A percentile compares a stretch with the other conserved stretches of the same genome.
Evolutionary conservation across 495 filamentous ascomycete genomes (phyloP).

Genomic region (Clohesyomyces aquaticus): DNA sequence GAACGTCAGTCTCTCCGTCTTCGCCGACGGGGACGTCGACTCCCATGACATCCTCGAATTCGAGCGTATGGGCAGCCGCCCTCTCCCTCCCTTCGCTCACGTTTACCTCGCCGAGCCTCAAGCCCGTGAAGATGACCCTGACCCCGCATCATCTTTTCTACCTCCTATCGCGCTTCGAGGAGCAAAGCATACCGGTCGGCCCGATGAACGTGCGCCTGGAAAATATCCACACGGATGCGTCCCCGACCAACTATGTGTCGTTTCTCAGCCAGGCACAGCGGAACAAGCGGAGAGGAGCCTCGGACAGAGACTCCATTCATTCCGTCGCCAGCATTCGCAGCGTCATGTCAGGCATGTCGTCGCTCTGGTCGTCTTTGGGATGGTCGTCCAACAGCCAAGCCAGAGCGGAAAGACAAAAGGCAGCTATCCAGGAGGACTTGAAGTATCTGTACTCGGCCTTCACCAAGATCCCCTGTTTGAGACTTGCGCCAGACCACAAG

Average conservation of each 20-base stretch:
- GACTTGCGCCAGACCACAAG: conserved; percentile 84
- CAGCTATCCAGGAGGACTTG: conserved; percentile 78
- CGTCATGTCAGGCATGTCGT: conserved; percentile 94
- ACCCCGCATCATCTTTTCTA: conserved; percentile 99
- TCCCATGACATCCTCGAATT: conserved; percentile 52
- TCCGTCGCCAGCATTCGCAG: conserved; percentile 97
- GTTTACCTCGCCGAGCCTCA: conserved; percentile 81
- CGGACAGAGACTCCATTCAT: conserved; percentile 86
- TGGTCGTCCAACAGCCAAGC: conserved; percentile 73
- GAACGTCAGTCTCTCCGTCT: conserved; percentile 43
- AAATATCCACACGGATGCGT: conserved; percentile 85
- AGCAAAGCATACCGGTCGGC: conserved; percentile 83
- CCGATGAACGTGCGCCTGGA: conserved; percentile 95
- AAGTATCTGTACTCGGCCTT: conserved; percentile 98
- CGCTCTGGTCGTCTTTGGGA: conserved; percentile 86
- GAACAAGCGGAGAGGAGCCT: conserved; percentile 68
- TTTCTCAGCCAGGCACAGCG: conserved; percentile 81
- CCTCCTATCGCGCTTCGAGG: conserved; percentile 90
- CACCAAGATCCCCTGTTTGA: conserved; percentile 93
- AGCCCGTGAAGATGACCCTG: conserved; percentile 86
- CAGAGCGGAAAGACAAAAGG: conserved; percentile 84
- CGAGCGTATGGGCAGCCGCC: conserved; percentile 75
- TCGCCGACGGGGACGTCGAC: conserved; percentile 54
- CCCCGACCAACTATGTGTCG: conserved; percentile 91
- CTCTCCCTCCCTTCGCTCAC: conserved; percentile 81